Evolutionary conservation across 371 early-diverging fungal species (phyloP), one percentile per base, ranked within the genome.

Genomic region (Rozella allomycis): DNA sequence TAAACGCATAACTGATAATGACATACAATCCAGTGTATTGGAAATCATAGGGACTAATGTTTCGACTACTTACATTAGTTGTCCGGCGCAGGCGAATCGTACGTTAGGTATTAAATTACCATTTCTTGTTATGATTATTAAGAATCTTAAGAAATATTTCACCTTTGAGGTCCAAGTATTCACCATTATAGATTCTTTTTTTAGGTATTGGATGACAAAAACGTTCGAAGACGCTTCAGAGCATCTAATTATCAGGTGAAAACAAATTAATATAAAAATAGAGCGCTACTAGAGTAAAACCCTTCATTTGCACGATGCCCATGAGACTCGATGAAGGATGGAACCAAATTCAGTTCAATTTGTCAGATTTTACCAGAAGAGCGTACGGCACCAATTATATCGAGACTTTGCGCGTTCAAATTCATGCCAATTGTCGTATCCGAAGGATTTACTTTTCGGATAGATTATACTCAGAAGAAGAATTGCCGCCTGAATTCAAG

Each of bases 241-340:
- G 74, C 82, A 4, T 73, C 76, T n/a, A 91, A 85, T 45, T 91
- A 76, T 52, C 84, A 83, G 65, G 75, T 75, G 41, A 17, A 2
- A 30, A n/a, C 17, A 9, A 11, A 12, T 18, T 18, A 18, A 7
- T 26, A 1, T 37, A 20, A 13, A 22, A 9, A 11, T 59, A 83
- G 70, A 54, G 67, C 0, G 52, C 62, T 6, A 78, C 87, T 3
- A 70, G 73, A 12, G 74, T 86, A 17, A 76, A 80, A 30, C 78
- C 80, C 6, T 73, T 70, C 34, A 78, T 91, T 30, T 72, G 79
- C 23, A 78, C 81, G 0, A 76, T 91, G 83, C 93, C 88, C 0
- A 60, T 91, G 70, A 72, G 83, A 3, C 56, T 91, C 25, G 93
- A 91, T 47, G 69, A 75, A 37, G 88, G 83, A 4, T 91, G 93